Base-by-base conservation (phyloP, 176 grass and related monocot species). In the Eragrostis curvula region DNA sequence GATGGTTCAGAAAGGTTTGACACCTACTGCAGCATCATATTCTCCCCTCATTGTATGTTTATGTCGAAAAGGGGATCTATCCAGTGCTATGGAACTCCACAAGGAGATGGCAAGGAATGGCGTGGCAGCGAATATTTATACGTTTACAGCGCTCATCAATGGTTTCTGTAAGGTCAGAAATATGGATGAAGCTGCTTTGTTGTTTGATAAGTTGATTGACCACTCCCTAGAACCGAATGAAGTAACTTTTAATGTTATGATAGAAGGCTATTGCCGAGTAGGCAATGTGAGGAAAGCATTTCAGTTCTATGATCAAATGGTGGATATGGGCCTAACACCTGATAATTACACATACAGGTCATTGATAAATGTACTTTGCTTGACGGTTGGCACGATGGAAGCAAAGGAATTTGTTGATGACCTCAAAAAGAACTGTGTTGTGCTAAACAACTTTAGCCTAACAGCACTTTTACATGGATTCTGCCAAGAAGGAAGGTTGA, bases 191-290 rank as follows among this genome's bases (percentile, higher is more conserved):
- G 94, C 94, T 30, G 30, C 56, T 85, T 80, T 20, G 63, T 64
- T 89, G 70, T 93, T 97, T 78, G 69, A 87, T 79, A 79, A 97
- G 55, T 91, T 97, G 94, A 66, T 87, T 63, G 66, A 66, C 16
- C 41, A 58, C 55, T 89, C 86, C 40, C 17, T 89, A 39, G 28
- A 65, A 27, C 94, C 88, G 72, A 97, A 93, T 76, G 81, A 91
- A 66, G 90, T 93, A 28, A 87, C 90, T 59, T 97, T 82, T 83
- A 97, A 97, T 93, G 86, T 93, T 57, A 90, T 97, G 87, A 91
- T 97, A 73, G 86, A 93, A 77, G 90, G 94, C 27, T 87, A 85
- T 65, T 91, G 86, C 58, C 82, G 66, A 10, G 50, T 77, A 83
- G 90, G 90, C 9, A 78, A 93, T 83, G 69, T 75, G 23, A 85